Evolutionary conservation across 805 yeast genomes (phyloP), one percentile per base, ranked within the genome.

Genomic region (Blastobotrys muscicola): DNA sequence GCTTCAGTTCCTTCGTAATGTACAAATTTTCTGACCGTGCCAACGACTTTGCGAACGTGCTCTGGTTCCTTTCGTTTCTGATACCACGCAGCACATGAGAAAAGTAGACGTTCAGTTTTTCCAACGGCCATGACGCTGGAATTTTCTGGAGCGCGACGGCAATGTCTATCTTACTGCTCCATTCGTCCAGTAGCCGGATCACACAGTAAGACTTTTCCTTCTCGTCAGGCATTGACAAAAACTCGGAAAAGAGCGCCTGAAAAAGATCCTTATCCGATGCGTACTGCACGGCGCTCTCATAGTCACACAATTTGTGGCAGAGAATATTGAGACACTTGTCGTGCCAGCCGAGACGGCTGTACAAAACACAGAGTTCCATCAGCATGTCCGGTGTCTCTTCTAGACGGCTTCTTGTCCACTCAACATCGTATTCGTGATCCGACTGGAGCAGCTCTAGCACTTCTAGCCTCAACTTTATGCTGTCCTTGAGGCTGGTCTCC

Each of bases 41-140:
- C 37, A 54, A 37, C 26, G 52, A 36, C 36, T 48, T 41, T 30
- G 33, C 29, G 36, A 53, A 12, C 14, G 32, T 36, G 31, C 52
- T 50, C 42, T 45, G 42, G 29, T 47, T 54, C 43, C 50, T 52
- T 29, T 48, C 50, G 16, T 38, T 45, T 13, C 45, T 36, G 26
- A 49, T 13, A 12, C 35, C 38, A 9, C 51, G 40, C 34, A 54
- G 37, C 9, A 48, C 41, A 10, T 38, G 32, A 13, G 45, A 45
- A 33, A 58, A 36, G 41, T 48, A 61, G 14, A 52, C 57, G 16
- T 48, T 49, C 23, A 62, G 43, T 20, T 51, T 42, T 42, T 58
- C 61, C 30, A 62, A 49, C 4, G 66, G 55, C 66, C 66, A 62
- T 8, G 46, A 29, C 12, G 50, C 53, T 4, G 66, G 64, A 26